Conservation (phyloP, 2,329 filamentous ascomycete genomes). For the Ophiostoma pallidulum region DNA sequence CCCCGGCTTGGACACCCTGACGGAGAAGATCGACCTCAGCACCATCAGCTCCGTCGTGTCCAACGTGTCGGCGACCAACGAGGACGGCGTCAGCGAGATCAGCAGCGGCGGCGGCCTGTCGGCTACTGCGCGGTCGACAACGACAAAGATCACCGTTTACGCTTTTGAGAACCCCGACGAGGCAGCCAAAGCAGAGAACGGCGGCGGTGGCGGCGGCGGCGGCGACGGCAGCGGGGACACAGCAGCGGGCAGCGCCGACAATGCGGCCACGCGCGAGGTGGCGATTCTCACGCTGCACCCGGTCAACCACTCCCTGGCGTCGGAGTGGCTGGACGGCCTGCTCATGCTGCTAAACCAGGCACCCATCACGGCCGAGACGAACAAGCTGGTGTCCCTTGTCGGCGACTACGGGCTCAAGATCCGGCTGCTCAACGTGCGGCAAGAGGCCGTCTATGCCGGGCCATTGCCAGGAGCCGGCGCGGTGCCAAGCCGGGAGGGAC, state of each 20-base stretch:
- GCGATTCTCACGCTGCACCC: conserved; percentile 78
- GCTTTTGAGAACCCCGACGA: conserved; percentile 48
- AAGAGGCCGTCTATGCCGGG: conserved; percentile 65
- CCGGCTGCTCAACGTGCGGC: conserved; percentile 77
- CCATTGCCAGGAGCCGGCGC: conserved; percentile 59
- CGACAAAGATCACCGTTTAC: conserved; percentile 87
- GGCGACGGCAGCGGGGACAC: conserved; percentile 10
- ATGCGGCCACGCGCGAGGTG: conserved; percentile 40
- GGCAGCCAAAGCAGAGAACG: conserved; percentile 21
- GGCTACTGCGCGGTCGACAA: conserved; percentile 34
- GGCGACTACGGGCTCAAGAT: conserved; percentile 90
- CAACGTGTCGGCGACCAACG: conserved; percentile 65
- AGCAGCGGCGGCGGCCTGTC: conserved; percentile 26
- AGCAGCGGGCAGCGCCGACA: conserved; percentile 22
- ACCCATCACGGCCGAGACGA: conserved; percentile 94
- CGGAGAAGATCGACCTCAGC: conserved; percentile 76
- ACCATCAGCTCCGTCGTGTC: conserved; percentile 89
- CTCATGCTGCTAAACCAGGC: conserved; percentile 92
- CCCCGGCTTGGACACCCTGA: conserved; percentile 63
- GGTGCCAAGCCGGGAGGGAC: conserved; percentile 71
- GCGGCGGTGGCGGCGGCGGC: conserved; percentile 22
- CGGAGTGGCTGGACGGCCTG: conserved; percentile 93
- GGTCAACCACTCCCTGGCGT: conserved; percentile 69
- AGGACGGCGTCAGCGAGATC: conserved; percentile 37
- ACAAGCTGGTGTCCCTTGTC: conserved; percentile 76